phyloP scores from a whole-genome alignment of 495 filamentous ascomycete genomes.

The Talaromyces stipitatus region DNA sequence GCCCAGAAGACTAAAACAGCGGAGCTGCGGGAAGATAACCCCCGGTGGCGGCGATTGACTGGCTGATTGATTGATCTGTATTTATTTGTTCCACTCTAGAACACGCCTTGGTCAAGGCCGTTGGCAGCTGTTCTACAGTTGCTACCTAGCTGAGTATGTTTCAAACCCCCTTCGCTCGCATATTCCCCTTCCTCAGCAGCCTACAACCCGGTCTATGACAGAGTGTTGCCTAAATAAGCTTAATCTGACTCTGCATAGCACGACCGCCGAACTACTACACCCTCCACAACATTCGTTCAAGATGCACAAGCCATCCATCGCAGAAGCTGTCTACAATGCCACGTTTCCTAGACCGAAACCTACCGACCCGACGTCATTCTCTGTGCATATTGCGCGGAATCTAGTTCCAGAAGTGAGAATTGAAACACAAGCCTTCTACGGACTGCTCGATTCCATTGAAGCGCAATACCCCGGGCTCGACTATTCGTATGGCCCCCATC shows the following conservation, averaged over 20 bases:
- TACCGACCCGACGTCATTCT: slow-evolving; percentile 49
- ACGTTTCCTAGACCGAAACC: slow-evolving; percentile 50
- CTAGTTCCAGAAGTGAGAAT: slow-evolving; percentile 85
- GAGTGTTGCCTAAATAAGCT: neutral
- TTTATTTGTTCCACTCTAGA: neutral
- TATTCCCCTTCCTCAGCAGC: neutral
- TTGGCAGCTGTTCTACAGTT: neutral
- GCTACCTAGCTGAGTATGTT: neutral
- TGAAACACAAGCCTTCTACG: slow-evolving; percentile 81
- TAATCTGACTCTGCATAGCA: neutral
- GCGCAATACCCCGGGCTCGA: slow-evolving; percentile 88
- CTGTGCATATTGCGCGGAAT: slow-evolving; percentile 51
- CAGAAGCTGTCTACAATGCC: slow-evolving; percentile 47
- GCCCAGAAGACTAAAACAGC: neutral
- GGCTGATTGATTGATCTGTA: neutral
- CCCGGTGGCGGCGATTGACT: neutral
- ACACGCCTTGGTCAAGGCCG: neutral
- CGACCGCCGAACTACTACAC: neutral
- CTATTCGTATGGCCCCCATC: slow-evolving; percentile 73
- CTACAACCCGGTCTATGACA: neutral
- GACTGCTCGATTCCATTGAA: slow-evolving; percentile 74
- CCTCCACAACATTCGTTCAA: slow-evolving; percentile 4
- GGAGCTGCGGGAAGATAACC: neutral
- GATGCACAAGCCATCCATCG: slow-evolving; percentile 55
- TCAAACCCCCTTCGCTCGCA: neutral